phyloP scores from a whole-genome alignment of 495 filamentous ascomycete genomes.

The Lepidopterella palustris region DNA sequence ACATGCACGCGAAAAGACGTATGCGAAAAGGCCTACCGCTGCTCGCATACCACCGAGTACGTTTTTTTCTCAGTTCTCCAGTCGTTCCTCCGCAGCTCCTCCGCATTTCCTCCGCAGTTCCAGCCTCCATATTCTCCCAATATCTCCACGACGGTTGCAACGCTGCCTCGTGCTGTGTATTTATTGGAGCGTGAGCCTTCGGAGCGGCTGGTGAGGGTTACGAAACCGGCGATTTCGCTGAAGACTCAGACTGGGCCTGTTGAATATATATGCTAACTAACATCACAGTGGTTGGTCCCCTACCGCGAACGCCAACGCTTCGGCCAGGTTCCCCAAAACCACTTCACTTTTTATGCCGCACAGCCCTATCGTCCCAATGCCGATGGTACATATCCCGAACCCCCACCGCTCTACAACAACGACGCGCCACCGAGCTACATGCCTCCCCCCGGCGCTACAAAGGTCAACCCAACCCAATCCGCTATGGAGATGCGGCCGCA shows the following conservation, averaged over 20 bases:
- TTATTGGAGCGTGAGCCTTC: too few relatives aligned
- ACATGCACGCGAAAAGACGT: slow-evolving; percentile 58
- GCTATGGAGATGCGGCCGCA: slow-evolving; percentile 20
- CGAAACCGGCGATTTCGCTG: too few relatives aligned
- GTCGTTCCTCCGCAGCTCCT: too few relatives aligned
- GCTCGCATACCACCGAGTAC: slow-evolving; percentile 60
- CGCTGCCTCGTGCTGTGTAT: too few relatives aligned
- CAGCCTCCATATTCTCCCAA: too few relatives aligned
- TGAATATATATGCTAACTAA: slow-evolving; percentile 6
- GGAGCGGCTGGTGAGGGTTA: too few relatives aligned
- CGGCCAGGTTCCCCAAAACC: slow-evolving; percentile 38
- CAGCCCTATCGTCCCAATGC: slow-evolving; percentile 49
- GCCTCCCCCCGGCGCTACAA: slow-evolving; percentile 47
- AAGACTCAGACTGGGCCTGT: not conserved
- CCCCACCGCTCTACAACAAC: slow-evolving; percentile 43
- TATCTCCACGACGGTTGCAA: too few relatives aligned
- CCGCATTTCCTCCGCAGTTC: not conserved
- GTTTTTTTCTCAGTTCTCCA: slow-evolving; percentile 2
- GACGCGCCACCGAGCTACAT: slow-evolving; percentile 50
- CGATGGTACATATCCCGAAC: slow-evolving; percentile 31
- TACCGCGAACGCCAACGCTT: slow-evolving; percentile 47
- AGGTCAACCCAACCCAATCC: slow-evolving; percentile 51
- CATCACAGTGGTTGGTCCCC: slow-evolving; percentile 56
- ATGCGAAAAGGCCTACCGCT: slow-evolving; percentile 55
- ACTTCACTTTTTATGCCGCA: slow-evolving; percentile 40